Evolutionary conservation across 306 rosid genomes (phyloP).

Genomic region (Elaeagnus macrophylla): DNA sequence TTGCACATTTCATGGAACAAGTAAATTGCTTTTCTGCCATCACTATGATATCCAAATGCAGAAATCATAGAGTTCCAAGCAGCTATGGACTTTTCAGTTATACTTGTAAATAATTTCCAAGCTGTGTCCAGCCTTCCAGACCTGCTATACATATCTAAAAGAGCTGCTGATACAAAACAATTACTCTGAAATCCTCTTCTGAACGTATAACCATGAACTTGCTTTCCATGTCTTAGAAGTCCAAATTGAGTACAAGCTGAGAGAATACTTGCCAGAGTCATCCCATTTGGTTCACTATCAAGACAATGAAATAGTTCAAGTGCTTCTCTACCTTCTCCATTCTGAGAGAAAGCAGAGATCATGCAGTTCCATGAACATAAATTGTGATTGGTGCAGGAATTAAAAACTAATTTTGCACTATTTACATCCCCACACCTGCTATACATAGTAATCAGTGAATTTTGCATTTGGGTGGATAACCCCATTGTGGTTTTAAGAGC

Average conservation of each 20-base stretch:
- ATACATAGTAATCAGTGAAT: slow-evolving; percentile 49
- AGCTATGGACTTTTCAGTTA: slow-evolving; percentile 35
- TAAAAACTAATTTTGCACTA: slow-evolving; percentile 38
- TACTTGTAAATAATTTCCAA: slow-evolving; percentile 29
- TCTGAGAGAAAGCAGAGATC: slow-evolving; percentile 46
- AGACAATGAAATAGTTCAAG: slow-evolving; percentile 31
- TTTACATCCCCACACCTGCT: slow-evolving; percentile 43
- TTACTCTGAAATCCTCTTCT: slow-evolving; percentile 25
- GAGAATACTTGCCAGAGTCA: slow-evolving; percentile 43
- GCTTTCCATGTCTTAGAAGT: slow-evolving; percentile 26
- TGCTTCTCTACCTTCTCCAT: slow-evolving; percentile 35
- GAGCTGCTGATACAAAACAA: slow-evolving; percentile 44
- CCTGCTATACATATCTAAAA: slow-evolving; percentile 44
- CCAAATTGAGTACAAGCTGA: slow-evolving; percentile 48
- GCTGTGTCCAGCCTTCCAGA: slow-evolving; percentile 46
- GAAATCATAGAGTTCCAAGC: slow-evolving; percentile 53
- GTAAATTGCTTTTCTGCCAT: slow-evolving; percentile 37
- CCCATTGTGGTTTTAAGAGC: slow-evolving; percentile 30
- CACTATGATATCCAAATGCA: slow-evolving; percentile 43
- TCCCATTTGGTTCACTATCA: slow-evolving; percentile 35
- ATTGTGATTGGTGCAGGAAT: slow-evolving; percentile 24
- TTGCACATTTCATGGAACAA: slow-evolving; percentile 35
- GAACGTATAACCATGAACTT: slow-evolving; percentile 31
- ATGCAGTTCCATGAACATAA: slow-evolving; percentile 59
- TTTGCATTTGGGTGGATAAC: slow-evolving; percentile 37